Base-by-base conservation (phyloP, 179 eudicot genomes). In the Beta corolliflora region DNA sequence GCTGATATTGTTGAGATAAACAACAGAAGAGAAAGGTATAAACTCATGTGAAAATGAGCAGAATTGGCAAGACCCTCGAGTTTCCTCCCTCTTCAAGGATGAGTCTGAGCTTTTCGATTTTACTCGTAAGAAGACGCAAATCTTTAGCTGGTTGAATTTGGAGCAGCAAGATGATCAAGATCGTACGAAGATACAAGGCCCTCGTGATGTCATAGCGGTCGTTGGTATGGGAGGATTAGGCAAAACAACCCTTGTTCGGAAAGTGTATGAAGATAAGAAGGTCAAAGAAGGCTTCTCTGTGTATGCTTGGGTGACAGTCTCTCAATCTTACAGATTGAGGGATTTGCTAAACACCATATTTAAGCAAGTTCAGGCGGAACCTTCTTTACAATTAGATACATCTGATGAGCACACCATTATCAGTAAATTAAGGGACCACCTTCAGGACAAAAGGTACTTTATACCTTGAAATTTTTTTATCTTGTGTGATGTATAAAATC, bases 201-300 rank as follows among this genome's bases (percentile, higher is more conserved):
- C 53, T 48, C 19, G 23, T 8, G 15, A 21, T 2, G 45, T 73
- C 3, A 53, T 73, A 13, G 31, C 64, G 9, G 11, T 73, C 64
- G 64, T 55, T 9, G 77, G 64, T 29, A 73, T 73, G 77, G 77
- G 77, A 73, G 77, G 77, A 21, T 29, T 73, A n/a, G 77, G 77
- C 13, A 73, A 73, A n/a, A 73, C 77, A 29, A 73, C 77, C 2
- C 77, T 73, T 23, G 77, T 31, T 29, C 44, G 64, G 11, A 73
- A 48, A 48, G 53, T 48, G 53, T 48, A 48, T 1, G 53, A 48
- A 6, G 53, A 48, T 48, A 48, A 48, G 53, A 9, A 6, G 9
- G 53, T 48, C 53, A 7, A 48, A 48, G 2, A 48, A 9, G 8
- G 53, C 10, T 48, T 48, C 53, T 7, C 53, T 48, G 53, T 48